Percentiles rank a stretch among this genome's conserved stretches.
phyloP scores from a whole-genome alignment of 108 stramenopile genomes.

The Skeletonema grethae region DNA sequence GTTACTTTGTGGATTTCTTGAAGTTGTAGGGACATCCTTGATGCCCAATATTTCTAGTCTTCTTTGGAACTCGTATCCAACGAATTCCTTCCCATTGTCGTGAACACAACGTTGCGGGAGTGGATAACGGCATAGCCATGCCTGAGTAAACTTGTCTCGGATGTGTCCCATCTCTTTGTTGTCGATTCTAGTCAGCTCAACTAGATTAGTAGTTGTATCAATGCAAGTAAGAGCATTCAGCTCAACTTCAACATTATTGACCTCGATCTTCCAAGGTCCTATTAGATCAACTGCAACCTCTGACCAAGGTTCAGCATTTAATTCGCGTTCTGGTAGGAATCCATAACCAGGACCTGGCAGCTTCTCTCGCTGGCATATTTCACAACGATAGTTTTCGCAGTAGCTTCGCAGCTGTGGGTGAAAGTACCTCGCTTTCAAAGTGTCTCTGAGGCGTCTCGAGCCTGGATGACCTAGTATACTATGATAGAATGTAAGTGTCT shows the following conservation, averaged over 20 bases:
- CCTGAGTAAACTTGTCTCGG: slow-evolving; percentile 35
- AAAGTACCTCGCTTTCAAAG: slow-evolving; percentile 7
- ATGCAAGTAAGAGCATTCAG: slow-evolving; percentile 54
- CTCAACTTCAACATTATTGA: slow-evolving; percentile 9
- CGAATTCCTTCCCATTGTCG: slow-evolving; percentile 26
- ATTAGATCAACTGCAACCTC: slow-evolving; percentile 45
- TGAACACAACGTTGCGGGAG: slow-evolving; percentile 12
- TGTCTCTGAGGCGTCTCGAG: not conserved
- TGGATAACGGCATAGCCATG: slow-evolving; percentile 56
- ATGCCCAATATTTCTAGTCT: not conserved
- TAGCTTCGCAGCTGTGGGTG: slow-evolving; percentile 5
- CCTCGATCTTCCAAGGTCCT: slow-evolving; percentile 45
- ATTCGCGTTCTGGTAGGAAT: slow-evolving; percentile 16
- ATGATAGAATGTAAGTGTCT: not conserved
- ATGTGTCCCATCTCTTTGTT: slow-evolving; percentile 29
- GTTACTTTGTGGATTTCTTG: too few relatives aligned
- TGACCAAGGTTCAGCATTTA: slow-evolving; percentile 19
- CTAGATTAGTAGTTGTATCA: slow-evolving; percentile 55
- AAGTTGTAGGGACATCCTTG: too few relatives aligned
- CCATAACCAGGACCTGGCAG: slow-evolving; percentile 12
- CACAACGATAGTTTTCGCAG: slow-evolving; percentile 9
- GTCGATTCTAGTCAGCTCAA: slow-evolving; percentile 37
- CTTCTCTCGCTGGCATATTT: slow-evolving; percentile 35
- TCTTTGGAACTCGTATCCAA: slow-evolving; percentile 40
- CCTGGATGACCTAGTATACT: not conserved